A percentile compares a stretch with the other conserved stretches of the same genome.
phyloP scores from a whole-genome alignment of 805 yeast genomes.

The Candida vartiovaarae region DNA sequence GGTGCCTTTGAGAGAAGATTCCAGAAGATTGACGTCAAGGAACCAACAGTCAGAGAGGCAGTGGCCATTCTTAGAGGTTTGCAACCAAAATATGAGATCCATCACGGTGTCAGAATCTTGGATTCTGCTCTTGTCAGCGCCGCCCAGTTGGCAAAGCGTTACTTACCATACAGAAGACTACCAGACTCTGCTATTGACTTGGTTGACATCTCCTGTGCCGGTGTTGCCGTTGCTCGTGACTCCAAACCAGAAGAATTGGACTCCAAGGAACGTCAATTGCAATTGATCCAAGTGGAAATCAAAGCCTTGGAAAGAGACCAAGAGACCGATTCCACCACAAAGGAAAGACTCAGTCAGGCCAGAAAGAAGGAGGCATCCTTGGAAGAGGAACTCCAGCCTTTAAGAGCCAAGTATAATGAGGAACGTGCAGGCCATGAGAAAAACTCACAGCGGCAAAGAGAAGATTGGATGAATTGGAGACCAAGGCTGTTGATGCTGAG shows the following conservation, averaged over 20 bases:
- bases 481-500: conserved; percentile 93
- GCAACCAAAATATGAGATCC: conserved; percentile 92
- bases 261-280: conserved; percentile 85
- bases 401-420: conserved; percentile 75
- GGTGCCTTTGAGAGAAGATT: conserved; percentile 99
- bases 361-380: conserved; percentile 71
- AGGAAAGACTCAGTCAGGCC: conserved; percentile 79
- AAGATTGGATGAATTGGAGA: conserved; percentile 86
- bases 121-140: conserved; percentile 93
- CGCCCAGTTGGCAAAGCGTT: conserved; percentile 90
- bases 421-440: conserved; percentile 91
- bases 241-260: conserved; percentile 97
- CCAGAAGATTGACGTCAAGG: conserved; percentile 94
- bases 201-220: conserved; percentile 93
- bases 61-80: conserved; percentile 94
- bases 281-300: conserved; percentile 89
- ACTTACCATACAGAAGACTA: conserved; percentile 87
- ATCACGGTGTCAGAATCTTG: conserved; percentile 93
- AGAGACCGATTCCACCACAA: conserved; percentile 74
- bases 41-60: conserved; percentile 87
- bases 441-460: conserved; percentile 80
- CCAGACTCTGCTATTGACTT: conserved; percentile 97
- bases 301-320: conserved; percentile 95
- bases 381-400: conserved; percentile 78
- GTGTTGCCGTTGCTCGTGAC: conserved; percentile 97